Percentiles rank a stretch among this genome's conserved stretches.
Evolutionary conservation across 345 rosid genomes (phyloP).

Genomic region (Alliaria petiolata): DNA sequence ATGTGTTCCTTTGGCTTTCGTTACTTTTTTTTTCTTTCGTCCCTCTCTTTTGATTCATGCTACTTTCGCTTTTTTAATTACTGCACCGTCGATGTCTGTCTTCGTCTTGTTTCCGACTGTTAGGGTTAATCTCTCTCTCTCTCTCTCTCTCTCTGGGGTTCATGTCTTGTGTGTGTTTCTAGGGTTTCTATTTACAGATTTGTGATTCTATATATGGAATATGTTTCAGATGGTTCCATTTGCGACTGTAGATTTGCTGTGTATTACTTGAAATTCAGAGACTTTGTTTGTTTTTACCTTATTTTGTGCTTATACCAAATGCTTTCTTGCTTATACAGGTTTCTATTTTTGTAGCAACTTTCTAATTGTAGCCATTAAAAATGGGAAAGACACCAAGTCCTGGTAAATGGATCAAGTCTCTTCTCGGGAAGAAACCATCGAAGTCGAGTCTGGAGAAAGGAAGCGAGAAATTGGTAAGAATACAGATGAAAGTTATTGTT

Average conservation of each 20-base stretch:
- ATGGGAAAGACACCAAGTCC: constrained; percentile 83
- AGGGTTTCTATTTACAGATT: constrained; percentile 19
- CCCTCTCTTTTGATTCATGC: constrained; percentile 9
- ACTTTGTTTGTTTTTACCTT: not conserved
- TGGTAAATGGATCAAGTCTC: constrained; percentile 74
- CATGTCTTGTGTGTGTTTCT: constrained; percentile 11
- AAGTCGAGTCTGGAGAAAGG: constrained; percentile 56
- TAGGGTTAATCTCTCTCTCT: constrained; percentile 2
- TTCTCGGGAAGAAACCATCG: constrained; percentile 66
- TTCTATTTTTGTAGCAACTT: constrained; percentile 1
- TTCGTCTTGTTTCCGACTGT: not conserved
- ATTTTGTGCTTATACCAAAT: not conserved
- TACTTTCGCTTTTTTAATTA: constrained; percentile 19
- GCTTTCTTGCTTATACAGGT: constrained; percentile 22
- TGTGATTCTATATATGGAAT: not conserved
- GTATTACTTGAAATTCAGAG: not conserved
- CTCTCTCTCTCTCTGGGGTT: constrained; percentile 3
- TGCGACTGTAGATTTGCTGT: not conserved
- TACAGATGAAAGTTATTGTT: not conserved
- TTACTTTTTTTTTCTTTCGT: not conserved
- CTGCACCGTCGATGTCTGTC: not conserved
- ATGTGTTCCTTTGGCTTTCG: constrained; percentile 14
- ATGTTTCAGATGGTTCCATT: no score
- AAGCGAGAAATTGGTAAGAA: constrained; percentile 44
- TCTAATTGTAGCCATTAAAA: not conserved